Percentiles rank a stretch among this genome's conserved stretches.
Evolutionary conservation across 768 basidiomycete species (phyloP).

Genomic region (Paxillus ammoniavirescens): DNA sequence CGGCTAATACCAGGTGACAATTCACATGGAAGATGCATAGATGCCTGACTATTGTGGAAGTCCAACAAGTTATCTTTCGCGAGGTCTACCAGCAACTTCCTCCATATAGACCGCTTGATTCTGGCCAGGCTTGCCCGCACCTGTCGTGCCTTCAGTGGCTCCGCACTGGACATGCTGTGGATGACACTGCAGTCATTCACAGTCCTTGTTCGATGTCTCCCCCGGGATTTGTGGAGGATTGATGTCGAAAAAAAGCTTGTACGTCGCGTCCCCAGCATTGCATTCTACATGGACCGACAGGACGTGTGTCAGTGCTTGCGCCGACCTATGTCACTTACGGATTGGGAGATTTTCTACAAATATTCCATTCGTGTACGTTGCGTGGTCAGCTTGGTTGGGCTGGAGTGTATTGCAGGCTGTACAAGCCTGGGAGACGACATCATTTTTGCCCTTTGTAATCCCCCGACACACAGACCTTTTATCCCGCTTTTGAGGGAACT

Average conservation of each 20-base stretch:
- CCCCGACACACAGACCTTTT: slow-evolving; percentile 20
- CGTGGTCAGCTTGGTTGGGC: slow-evolving; percentile 1
- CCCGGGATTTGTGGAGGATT: slow-evolving; percentile 27
- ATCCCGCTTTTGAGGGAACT: slow-evolving; percentile 21
- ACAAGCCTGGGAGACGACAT: slow-evolving; percentile 17
- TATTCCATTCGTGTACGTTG: slow-evolving; percentile 24
- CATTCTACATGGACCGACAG: slow-evolving; percentile 8
- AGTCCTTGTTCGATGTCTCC: slow-evolving; percentile 24
- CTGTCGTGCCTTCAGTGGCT: slow-evolving; percentile 20
- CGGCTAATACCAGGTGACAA: too few species aligned
- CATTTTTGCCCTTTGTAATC: slow-evolving; percentile 23
- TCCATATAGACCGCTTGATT: neutral
- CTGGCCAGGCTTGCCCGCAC: slow-evolving; percentile 27
- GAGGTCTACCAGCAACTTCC: slow-evolving; percentile 4
- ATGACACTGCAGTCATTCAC: slow-evolving; percentile 17
- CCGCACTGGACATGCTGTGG: slow-evolving; percentile 28
- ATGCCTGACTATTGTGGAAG: slow-evolving; percentile 27
- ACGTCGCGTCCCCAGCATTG: neutral
- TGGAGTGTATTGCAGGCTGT: neutral
- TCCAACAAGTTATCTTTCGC: slow-evolving; percentile 23
- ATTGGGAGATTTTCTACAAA: slow-evolving; percentile 28
- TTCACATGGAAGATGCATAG: slow-evolving; percentile 15
- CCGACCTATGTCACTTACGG: slow-evolving; percentile 24
- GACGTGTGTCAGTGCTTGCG: slow-evolving; percentile 15
- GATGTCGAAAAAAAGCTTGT: slow-evolving; percentile 12